Conservation (phyloP, 2,329 filamentous ascomycete genomes). For the Keithomyces neogunnii region DNA sequence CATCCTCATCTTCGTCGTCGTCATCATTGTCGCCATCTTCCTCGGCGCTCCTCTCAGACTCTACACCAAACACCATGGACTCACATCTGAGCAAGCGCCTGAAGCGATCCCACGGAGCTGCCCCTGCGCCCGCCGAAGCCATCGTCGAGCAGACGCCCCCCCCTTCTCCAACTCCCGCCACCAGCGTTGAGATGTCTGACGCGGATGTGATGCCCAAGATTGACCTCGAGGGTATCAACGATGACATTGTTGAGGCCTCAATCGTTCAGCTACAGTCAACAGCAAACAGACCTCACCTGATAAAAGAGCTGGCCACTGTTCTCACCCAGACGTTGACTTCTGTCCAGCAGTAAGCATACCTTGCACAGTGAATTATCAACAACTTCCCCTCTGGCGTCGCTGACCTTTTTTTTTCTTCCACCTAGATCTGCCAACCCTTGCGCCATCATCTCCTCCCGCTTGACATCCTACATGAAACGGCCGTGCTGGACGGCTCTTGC, state of each 20-base stretch:
- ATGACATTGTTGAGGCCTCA: slow-evolving; percentile 89
- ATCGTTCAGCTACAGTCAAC: slow-evolving; percentile 84
- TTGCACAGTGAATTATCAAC: background rate
- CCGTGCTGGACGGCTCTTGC: slow-evolving; percentile 67
- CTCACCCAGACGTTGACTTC: slow-evolving; percentile 69
- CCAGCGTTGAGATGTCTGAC: slow-evolving; percentile 19
- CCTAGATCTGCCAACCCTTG: slow-evolving; percentile 87
- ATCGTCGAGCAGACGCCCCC: slow-evolving; percentile 69
- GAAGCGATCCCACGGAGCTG: slow-evolving; percentile 64
- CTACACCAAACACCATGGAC: slow-evolving; percentile 20
- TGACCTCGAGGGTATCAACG: slow-evolving; percentile 77
- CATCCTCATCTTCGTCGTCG: slow-evolving; percentile 20
- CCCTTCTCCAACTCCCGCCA: slow-evolving; percentile 26
- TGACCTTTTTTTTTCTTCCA: slow-evolving; percentile 18
- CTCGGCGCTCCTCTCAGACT: slow-evolving; percentile 16
- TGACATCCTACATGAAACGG: slow-evolving; percentile 85
- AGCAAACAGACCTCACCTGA: slow-evolving; percentile 83
- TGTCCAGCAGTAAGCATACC: slow-evolving; percentile 74
- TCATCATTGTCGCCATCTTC: slow-evolving; percentile 20
- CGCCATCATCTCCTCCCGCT: slow-evolving; percentile 87
- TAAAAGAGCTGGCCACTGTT: slow-evolving; percentile 83
- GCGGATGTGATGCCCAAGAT: slow-evolving; percentile 18
- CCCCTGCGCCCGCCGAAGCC: slow-evolving; percentile 51
- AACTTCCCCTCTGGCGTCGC: slow-evolving; percentile 2
- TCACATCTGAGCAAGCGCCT: slow-evolving; percentile 53